These are phyloP conservation scores for Xylaria scruposa DNA, from an alignment of 495 filamentous ascomycete species.

Conservation along the genomic window DNA sequence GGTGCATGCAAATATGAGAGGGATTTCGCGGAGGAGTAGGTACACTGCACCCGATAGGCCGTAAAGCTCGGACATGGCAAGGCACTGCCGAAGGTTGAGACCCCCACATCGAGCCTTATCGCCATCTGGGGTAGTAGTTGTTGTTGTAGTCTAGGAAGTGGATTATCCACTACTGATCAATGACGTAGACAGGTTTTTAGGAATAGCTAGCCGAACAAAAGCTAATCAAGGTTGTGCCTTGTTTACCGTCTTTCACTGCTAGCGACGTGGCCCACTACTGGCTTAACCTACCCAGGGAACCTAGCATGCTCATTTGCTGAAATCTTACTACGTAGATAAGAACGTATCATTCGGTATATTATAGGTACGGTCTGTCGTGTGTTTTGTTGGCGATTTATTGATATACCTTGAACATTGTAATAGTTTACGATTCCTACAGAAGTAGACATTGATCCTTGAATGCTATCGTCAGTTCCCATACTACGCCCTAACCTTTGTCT, in stretches of 20 bases:
- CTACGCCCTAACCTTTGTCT: too few relatives aligned
- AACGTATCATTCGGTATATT: too few relatives aligned
- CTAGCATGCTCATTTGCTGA: too few relatives aligned
- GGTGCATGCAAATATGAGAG: not conserved
- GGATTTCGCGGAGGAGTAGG: not conserved
- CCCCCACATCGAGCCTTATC: not conserved
- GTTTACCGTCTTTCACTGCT: not conserved
- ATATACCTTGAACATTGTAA: not conserved
- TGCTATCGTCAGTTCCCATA: not conserved
- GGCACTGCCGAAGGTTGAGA: not conserved
- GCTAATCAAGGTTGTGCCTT: too few relatives aligned
- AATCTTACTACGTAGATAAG: too few relatives aligned
- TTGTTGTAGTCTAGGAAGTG: not conserved
- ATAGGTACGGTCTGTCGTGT: too few relatives aligned
- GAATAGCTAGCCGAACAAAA: not conserved
- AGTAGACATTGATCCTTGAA: not conserved
- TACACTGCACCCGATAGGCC: not conserved
- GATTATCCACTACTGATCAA: not conserved
- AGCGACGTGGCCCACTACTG: not conserved
- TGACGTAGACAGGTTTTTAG: not conserved
- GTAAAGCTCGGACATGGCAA: not conserved
- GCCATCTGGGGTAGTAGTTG: not conserved
- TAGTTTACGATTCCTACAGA: not conserved
- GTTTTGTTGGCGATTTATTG: not conserved
- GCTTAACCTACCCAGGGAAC: too few relatives aligned